Evolutionary conservation across 163 green algal genomes (phyloP), one percentile per base, ranked within the genome.

Genomic region (Chlamydomonas reinhardtii): DNA sequence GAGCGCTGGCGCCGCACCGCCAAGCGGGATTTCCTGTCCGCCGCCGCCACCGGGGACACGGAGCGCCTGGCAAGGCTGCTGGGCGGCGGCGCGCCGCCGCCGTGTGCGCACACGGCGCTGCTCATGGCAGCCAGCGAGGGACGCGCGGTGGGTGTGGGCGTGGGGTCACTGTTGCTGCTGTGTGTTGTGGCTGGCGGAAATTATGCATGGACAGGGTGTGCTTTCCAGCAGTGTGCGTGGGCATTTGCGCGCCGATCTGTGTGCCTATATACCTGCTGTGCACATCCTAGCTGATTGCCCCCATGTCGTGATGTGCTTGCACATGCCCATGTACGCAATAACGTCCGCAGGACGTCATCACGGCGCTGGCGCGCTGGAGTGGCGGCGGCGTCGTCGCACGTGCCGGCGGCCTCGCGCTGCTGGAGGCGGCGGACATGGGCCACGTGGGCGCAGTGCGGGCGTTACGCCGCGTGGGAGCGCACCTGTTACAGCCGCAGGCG

Each of bases 31-130:
- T 48, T 65, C n/a, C 64, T 75, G 59, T 59, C 65, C 20, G 32
- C 48, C n/a, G 65, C 74, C 31, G 39, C 69, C 43, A 31, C 31
- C 12, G 59, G 59, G 8, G 59, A 65, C 59, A 29, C 17, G 19
- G 14, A 27, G 19, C 59, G 12, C 2, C 59, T 65, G 59, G 59
- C 22, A 5, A 19, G 24, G 59, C 59, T 65, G 59, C 59, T 65
- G 59, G 22, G 22, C 22, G 22, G 48, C 48, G 48, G 59, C 59
- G 22, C 59, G 59, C 48, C 54, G 27, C 68, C 79, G 6, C 48
- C 64, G 24, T 85, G 79, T 35, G n/a, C 61, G 19, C 75, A 76
- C 69, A 78, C 79, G 19, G 79, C 64, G 4, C 79, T 85, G 68
- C 39, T 78, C 32, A 54, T 73, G 69, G 79, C 79, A 24, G 68